Base-by-base conservation (phyloP, 2,329 filamentous ascomycete genomes). In the Metarhizium brunneum region DNA sequence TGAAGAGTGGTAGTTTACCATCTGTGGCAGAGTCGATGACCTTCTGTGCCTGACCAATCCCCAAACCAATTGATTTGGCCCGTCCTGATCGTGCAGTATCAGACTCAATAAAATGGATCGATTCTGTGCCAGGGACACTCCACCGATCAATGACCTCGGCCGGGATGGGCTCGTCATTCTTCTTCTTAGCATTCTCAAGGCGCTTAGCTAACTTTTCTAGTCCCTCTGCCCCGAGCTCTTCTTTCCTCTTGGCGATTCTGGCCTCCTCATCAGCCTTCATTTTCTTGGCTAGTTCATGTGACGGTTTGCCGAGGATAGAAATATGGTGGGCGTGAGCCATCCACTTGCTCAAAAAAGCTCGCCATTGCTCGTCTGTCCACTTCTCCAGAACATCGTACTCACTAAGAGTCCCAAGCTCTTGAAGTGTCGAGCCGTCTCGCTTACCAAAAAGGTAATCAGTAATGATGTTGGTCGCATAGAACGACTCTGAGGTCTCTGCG, bases 91-190 rank as follows among this genome's bases (percentile, higher is more conserved):
- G 83, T 38, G 92, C 94, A 18, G 91, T 95, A 6, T 81, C 84
- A 0, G 91, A 94, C 60, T 91, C 82, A 63, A 96, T 95, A 71
- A 99, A 97, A 68, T 96, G 90, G 52, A 99, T 96, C 0, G 91
- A 95, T 8, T 95, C 88, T 0, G 90, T 89, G 36, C 85, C 81
- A 0, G 94, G 94, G 11, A 97, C 88, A 47, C 82, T 76, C 76
- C 95, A 96, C 54, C 83, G 77, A 57, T 90, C 86, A 14, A 99
- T 78, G n/a, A 96, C 74, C 2, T 88, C 83, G 29, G 83, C 78
- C 0, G 94, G 94, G 56, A 99, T 95, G 7, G 90, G 84, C 63
- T 85, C 82, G 61, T 96, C 90, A 64, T 97, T 99, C 70, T 92
- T 88, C 18, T 84, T 82, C 71, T 96, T 95, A 7, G 94, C 92